Conservation (phyloP, 2,329 filamentous ascomycete genomes). For the Macrophomina phaseolina region DNA sequence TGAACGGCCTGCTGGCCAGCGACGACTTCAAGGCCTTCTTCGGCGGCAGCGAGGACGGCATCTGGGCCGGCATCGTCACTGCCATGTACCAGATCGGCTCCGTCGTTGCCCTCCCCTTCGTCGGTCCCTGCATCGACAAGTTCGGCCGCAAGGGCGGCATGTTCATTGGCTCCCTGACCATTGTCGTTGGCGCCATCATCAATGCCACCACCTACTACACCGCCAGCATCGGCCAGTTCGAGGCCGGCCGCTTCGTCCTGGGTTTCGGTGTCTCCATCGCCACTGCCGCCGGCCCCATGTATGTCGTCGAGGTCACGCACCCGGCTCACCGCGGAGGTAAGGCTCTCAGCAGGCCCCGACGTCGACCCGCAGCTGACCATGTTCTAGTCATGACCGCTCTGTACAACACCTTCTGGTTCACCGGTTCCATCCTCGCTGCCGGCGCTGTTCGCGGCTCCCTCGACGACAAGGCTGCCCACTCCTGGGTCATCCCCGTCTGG, state of each 20-base stretch:
- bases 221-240: slow-evolving; percentile 56
- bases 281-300: slow-evolving; percentile 65
- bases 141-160: slow-evolving; percentile 56
- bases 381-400: slow-evolving; percentile 44
- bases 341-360: neutral
- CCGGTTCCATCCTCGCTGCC: slow-evolving; percentile 42
- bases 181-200: slow-evolving; percentile 58
- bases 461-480: slow-evolving; percentile 31
- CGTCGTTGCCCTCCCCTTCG: slow-evolving; percentile 50
- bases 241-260: slow-evolving; percentile 66
- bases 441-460: slow-evolving; percentile 36
- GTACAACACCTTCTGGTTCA: slow-evolving; percentile 51
- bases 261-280: slow-evolving; percentile 68
- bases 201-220: slow-evolving; percentile 49
- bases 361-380: neutral
- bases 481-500: slow-evolving; percentile 31
- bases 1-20: slow-evolving; percentile 57
- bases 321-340: slow-evolving; percentile 62
- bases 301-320: slow-evolving; percentile 68
- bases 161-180: slow-evolving; percentile 60
- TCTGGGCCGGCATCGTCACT: slow-evolving; percentile 55
- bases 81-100: slow-evolving; percentile 58
- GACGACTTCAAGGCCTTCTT: slow-evolving; percentile 53
- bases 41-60: slow-evolving; percentile 47
- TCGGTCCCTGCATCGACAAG: slow-evolving; percentile 52